Percentiles rank a stretch among this genome's conserved stretches.
Conservation (phyloP, 1,284 basidiomycete genomes). For the Marasmius sp. region DNA sequence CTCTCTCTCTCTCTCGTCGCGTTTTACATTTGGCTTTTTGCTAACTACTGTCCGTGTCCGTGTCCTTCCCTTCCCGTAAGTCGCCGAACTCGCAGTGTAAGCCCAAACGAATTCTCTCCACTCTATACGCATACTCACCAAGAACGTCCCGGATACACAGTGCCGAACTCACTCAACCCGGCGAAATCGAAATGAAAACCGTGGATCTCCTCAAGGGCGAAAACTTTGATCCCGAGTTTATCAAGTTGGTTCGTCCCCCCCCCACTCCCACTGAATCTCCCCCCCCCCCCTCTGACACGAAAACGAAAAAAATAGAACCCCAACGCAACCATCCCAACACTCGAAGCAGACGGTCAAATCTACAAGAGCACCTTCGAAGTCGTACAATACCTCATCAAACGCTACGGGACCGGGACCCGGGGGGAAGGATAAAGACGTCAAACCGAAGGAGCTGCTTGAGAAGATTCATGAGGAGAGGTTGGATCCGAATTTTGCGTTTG, state of each 20-base stretch:
- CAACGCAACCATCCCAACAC: conserved; percentile 53
- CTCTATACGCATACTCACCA: neutral
- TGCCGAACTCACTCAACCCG: conserved; percentile 39
- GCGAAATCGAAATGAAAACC: conserved; percentile 34
- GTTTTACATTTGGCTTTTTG: too few species aligned
- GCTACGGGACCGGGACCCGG: too few species aligned
- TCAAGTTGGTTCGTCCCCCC: conserved; percentile 43
- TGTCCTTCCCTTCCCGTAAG: neutral
- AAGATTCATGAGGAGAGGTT: conserved; percentile 53
- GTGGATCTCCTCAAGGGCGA: conserved; percentile 52
- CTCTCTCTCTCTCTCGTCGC: neutral
- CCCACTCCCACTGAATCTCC: neutral
- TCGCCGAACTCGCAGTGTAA: conserved; percentile 49
- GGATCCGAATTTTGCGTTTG: conserved; percentile 58
- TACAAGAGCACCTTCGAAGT: conserved; percentile 52
- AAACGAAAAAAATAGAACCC: conserved; percentile 44
- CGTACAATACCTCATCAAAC: conserved; percentile 44
- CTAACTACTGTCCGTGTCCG: neutral
- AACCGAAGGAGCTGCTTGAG: conserved; percentile 35
- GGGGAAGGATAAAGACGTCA: conserved; percentile 38
- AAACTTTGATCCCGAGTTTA: conserved; percentile 62
- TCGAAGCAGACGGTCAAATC: conserved; percentile 42
- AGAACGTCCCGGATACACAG: conserved; percentile 10
- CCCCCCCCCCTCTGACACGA: neutral
- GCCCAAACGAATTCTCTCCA: conserved; percentile 12